Evolutionary conservation across 345 rosid genomes (phyloP).

Genomic region (Firmiana major): DNA sequence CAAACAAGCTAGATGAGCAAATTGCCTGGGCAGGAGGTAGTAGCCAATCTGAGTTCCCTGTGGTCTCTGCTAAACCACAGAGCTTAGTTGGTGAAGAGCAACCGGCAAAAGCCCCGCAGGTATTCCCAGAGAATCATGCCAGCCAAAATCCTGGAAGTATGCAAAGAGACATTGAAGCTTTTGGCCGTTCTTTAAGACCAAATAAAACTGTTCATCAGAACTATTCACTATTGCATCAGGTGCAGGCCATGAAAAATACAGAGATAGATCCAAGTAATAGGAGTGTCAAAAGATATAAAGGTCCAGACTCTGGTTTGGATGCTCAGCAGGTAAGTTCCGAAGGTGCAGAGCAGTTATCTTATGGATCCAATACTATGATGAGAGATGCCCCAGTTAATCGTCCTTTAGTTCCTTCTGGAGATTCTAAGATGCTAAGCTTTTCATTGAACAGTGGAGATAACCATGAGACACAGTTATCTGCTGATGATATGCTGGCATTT

Average conservation of each 20-base stretch:
- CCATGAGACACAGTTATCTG: constrained; percentile 26
- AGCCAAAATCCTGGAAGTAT: constrained; percentile 29
- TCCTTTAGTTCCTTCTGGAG: constrained; percentile 29
- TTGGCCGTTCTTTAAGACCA: constrained; percentile 48
- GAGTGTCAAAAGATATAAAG: constrained; percentile 48
- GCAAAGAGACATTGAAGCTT: constrained; percentile 55
- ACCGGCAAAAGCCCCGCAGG: constrained; percentile 32
- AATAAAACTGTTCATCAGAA: constrained; percentile 36
- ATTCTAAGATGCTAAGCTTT: constrained; percentile 33
- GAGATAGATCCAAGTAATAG: constrained; percentile 45
- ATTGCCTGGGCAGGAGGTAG: constrained; percentile 33
- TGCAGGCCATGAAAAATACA: constrained; percentile 50
- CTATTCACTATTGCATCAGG: constrained; percentile 45
- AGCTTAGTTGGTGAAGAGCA: constrained; percentile 37
- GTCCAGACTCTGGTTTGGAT: constrained; percentile 38
- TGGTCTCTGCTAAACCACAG: constrained; percentile 31
- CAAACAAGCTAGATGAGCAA: constrained; percentile 36
- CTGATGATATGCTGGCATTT: constrained; percentile 31
- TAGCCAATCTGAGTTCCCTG: constrained; percentile 32
- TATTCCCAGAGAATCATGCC: constrained; percentile 20
- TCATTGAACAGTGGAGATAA: constrained; percentile 27
- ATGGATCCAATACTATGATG: constrained; percentile 29
- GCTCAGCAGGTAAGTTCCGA: constrained; percentile 35
- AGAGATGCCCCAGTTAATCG: constrained; percentile 30
- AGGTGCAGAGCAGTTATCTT: constrained; percentile 39